Conservation (phyloP, 805 yeast genomes). For the Cyberlindnera veronae region DNA sequence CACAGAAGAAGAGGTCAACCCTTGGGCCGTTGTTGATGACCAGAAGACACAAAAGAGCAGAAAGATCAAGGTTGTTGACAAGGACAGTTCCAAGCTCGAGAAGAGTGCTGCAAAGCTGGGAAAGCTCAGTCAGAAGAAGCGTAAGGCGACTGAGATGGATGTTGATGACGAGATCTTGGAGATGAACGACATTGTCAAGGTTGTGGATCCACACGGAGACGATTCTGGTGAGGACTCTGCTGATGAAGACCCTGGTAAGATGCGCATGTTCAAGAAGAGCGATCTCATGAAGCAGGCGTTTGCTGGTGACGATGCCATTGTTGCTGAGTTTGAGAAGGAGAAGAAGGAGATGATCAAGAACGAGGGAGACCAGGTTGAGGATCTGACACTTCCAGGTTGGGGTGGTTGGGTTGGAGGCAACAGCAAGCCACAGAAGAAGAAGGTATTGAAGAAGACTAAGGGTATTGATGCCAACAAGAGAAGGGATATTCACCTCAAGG, state of each 20-base stretch:
- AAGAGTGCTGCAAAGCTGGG: constrained; percentile 37
- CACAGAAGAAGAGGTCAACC: constrained; percentile 35
- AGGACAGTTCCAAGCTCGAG: constrained; percentile 44
- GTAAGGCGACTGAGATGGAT: constrained; percentile 34
- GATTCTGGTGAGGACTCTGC: constrained; percentile 34
- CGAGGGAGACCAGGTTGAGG: constrained; percentile 86
- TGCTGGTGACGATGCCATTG: constrained; percentile 97
- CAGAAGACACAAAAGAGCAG: constrained; percentile 36
- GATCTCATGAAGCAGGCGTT: constrained; percentile 87
- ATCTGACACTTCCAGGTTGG: constrained; percentile 93
- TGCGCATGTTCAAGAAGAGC: constrained; percentile 67
- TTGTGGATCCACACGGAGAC: constrained; percentile 46
- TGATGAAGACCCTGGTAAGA: constrained; percentile 40
- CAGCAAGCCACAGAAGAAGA: constrained; percentile 42
- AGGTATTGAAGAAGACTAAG: constrained; percentile 63
- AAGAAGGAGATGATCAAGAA: constrained; percentile 62
- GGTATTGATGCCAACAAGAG: constrained; percentile 77
- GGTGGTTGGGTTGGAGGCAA: constrained; percentile 92
- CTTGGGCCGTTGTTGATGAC: constrained; percentile 43
- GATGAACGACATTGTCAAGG: constrained; percentile 50
- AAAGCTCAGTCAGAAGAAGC: constrained; percentile 28
- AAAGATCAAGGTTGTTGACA: constrained; percentile 46
- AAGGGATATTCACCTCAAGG: constrained; percentile 68
- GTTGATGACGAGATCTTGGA: constrained; percentile 40
- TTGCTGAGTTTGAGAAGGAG: constrained; percentile 70